phyloP scores from a whole-genome alignment of 2,329 filamentous ascomycete genomes.

The Talaromyces islandicus region DNA sequence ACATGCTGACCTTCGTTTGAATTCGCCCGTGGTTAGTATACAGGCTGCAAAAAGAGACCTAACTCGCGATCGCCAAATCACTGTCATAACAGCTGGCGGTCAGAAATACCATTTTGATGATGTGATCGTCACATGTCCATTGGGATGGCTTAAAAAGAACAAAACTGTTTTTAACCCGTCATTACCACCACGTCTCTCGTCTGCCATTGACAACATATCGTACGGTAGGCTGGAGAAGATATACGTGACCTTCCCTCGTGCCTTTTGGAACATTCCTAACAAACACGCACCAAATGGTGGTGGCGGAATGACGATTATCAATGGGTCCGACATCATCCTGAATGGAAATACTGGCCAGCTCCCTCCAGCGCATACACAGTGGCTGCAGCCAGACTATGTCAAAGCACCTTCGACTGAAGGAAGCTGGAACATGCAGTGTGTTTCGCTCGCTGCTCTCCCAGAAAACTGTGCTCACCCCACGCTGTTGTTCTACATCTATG shows the following conservation, averaged over 20 bases:
- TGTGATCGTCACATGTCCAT: conserved; percentile 47
- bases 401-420: conserved; percentile 50
- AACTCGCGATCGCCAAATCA: conserved; percentile 34
- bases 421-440: conserved; percentile 67
- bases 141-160: conserved; percentile 50
- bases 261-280: conserved; percentile 62
- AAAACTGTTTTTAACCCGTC: conserved; percentile 39
- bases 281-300: conserved; percentile 13
- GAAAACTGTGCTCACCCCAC: conserved; percentile 62
- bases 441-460: conserved; percentile 68
- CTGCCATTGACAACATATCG: conserved; percentile 44
- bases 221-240: conserved; percentile 44
- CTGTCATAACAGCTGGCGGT: conserved; percentile 34
- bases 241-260: conserved; percentile 62
- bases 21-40: conserved; percentile 38
- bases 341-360: conserved; percentile 12
- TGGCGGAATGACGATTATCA: conserved; percentile 4
- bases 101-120: conserved; percentile 42
- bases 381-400: conserved; percentile 66
- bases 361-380: conserved; percentile 66
- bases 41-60: conserved; percentile 20
- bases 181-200: conserved; percentile 35
- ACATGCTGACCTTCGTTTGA: conserved; percentile 45
- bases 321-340: conserved; percentile 2
- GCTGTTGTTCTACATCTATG: conserved; percentile 66